These are phyloP conservation scores for Podospora conica DNA, from an alignment of 495 filamentous ascomycete species.

Conservation along the genomic window DNA sequence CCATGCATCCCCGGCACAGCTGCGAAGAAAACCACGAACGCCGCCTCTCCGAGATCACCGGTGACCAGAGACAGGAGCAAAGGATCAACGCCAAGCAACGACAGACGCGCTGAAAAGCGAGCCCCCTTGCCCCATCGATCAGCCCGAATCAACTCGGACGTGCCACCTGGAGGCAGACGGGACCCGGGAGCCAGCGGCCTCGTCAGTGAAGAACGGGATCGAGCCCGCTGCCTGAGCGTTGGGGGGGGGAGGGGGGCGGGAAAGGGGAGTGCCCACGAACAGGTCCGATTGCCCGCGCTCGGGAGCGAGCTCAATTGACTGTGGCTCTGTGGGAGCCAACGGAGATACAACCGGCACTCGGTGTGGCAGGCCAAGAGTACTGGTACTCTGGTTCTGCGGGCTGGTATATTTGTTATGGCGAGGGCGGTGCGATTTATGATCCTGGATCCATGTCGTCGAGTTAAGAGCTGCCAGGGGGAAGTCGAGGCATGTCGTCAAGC, in stretches of 20 bases:
- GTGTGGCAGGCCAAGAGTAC: conserved; percentile 18
- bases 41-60: not conserved
- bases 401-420: conserved; percentile 27
- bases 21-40: not conserved
- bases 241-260: conserved; percentile 19
- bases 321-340: conserved; percentile 13
- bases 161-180: not conserved
- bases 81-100: not conserved
- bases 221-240: conserved; percentile 24
- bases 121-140: not conserved
- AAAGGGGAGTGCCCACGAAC: conserved; percentile 15
- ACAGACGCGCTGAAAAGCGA: conserved; percentile 2
- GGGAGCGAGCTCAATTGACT: conserved; percentile 12
- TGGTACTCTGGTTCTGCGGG: conserved; percentile 22
- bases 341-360: conserved; percentile 23
- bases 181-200: conserved; percentile 8
- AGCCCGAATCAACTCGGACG: not conserved
- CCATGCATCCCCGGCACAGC: not conserved
- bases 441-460: conserved; percentile 32
- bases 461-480: conserved; percentile 22
- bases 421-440: conserved; percentile 21
- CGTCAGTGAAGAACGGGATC: conserved; percentile 10
- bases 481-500: conserved; percentile 27
- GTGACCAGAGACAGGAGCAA: not conserved
- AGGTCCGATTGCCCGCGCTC: conserved; percentile 3